Conservation (phyloP, 345 rosid species). For the Reutealis trisperma region DNA sequence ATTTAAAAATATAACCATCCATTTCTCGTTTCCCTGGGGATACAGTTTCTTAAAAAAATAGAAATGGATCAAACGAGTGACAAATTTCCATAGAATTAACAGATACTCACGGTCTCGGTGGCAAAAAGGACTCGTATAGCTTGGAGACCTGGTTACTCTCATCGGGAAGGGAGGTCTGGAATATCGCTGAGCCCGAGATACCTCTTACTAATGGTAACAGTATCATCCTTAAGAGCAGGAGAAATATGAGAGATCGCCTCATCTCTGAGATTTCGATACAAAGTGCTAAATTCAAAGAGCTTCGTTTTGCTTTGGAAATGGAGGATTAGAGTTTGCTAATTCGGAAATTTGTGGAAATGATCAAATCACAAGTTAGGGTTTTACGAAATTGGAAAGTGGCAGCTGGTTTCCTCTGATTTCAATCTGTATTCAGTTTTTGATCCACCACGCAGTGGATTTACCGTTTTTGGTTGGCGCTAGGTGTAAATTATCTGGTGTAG, state of each 20-base stretch:
- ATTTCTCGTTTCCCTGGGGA: too few species aligned
- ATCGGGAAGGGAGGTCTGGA: conserved; percentile 36
- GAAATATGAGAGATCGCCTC: conserved; percentile 47
- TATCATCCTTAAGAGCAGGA: conserved; percentile 35
- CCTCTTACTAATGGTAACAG: conserved; percentile 39
- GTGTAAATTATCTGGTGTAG: background rate
- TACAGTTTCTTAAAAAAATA: too few species aligned
- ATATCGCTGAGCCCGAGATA: conserved; percentile 38
- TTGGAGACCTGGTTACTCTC: conserved; percentile 22
- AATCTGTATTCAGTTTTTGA: background rate
- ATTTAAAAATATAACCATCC: too few species aligned
- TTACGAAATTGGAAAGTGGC: background rate
- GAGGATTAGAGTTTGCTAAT: background rate
- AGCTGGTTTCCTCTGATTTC: background rate
- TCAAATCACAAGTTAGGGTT: background rate
- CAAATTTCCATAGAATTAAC: background rate
- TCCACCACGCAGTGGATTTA: background rate
- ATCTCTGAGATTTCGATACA: conserved; percentile 22
- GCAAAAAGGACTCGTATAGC: conserved; percentile 32
- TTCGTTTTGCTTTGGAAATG: background rate
- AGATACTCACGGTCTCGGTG: conserved; percentile 45
- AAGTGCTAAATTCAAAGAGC: background rate
- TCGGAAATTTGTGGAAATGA: background rate
- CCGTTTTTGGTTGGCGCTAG: background rate
- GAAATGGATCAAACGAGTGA: background rate